Evolutionary conservation across 2,329 filamentous ascomycete genomes (phyloP).

Genomic region (Hortaea werneckii): DNA sequence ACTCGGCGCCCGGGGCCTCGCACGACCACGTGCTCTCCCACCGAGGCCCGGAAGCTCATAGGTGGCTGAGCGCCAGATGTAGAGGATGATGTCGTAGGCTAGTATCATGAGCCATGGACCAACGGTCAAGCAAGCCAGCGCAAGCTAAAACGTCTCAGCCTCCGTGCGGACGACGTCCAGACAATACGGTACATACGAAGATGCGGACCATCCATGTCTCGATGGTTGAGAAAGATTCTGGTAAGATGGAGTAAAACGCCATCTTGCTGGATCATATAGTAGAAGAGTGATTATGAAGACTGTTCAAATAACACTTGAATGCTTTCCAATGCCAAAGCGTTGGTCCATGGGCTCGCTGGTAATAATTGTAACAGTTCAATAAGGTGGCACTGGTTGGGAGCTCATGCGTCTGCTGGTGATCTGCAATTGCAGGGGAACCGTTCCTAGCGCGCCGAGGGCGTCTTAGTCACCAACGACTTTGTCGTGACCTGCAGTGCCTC

Average conservation of each 20-base stretch:
- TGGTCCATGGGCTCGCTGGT: no score
- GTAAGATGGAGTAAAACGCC: conserved; percentile 57
- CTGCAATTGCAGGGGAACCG: no score
- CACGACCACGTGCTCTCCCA: conserved; percentile 49
- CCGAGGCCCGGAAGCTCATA: conserved; percentile 52
- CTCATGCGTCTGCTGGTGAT: no score
- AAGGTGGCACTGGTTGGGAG: no score
- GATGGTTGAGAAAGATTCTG: conserved; percentile 44
- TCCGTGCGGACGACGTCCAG: background rate
- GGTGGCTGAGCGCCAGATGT: conserved; percentile 46
- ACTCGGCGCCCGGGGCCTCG: conserved; percentile 51
- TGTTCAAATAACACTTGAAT: no score
- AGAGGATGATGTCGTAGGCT: conserved; percentile 54
- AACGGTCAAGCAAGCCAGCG: conserved; percentile 51
- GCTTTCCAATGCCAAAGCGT: no score
- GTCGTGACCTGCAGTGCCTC: no score
- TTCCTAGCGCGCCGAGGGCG: no score
- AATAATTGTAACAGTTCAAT: no score
- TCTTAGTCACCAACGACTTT: no score
- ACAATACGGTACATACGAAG: conserved; percentile 42
- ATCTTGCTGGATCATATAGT: conserved; percentile 28
- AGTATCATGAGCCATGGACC: conserved; percentile 53
- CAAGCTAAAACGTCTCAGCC: conserved; percentile 35
- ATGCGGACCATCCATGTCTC: conserved; percentile 53
- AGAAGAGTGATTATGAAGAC: no score